Base-by-base conservation (phyloP, 2,329 filamentous ascomycete genomes). In the Zymoseptoria crescenta region DNA sequence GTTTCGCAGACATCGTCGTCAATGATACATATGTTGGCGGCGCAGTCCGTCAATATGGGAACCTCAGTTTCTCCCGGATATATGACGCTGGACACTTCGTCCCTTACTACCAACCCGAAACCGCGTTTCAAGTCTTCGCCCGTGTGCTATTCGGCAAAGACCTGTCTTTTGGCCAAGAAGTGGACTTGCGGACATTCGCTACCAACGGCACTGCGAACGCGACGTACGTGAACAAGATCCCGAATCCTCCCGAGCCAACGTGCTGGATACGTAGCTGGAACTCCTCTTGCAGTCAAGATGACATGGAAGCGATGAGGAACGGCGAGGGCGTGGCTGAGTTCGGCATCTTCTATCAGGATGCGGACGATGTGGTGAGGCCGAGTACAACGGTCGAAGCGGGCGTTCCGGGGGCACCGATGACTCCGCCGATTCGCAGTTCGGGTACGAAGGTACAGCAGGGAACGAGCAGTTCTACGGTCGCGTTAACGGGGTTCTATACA, bases 211-310 rank as follows among this genome's bases (percentile, higher is more conserved):
- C 81, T 1, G 72, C 75, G 1, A 83, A 83, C 63, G 78, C 86
- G 1, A 85, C 81, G 0, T 77, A 82, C 60, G 13, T 45, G 13
- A 83, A 84, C 64, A 76, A 75, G 54, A 70, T 16, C 74, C 77
- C n/a, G 53, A 62, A 50, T 20, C 48, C 62, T 55, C 78, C 79
- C 1, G 68, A 76, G 9, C 72, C 80, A 2, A 84, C 81, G 4
- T 91, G 86, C 72, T 89, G 81, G 73, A 67, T 88, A 8, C 79
- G 85, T 21, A 74, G 73, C 52, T 75, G 82, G 48, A 68, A 69
- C 9, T 68, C 69, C 1, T 83, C 82, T 0, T 89, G 86, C 68
- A 76, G 76, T 0, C 68, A 76, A 5, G 78, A 82, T 1, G 75
- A 83, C 65, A 74, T 76, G 3, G 68, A 76, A 27, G 78, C 75